A percentile compares a stretch with the other conserved stretches of the same genome.
Evolutionary conservation across 192 early-diverging fungal species (phyloP).

Genomic region (Linnemannia elongata): DNA sequence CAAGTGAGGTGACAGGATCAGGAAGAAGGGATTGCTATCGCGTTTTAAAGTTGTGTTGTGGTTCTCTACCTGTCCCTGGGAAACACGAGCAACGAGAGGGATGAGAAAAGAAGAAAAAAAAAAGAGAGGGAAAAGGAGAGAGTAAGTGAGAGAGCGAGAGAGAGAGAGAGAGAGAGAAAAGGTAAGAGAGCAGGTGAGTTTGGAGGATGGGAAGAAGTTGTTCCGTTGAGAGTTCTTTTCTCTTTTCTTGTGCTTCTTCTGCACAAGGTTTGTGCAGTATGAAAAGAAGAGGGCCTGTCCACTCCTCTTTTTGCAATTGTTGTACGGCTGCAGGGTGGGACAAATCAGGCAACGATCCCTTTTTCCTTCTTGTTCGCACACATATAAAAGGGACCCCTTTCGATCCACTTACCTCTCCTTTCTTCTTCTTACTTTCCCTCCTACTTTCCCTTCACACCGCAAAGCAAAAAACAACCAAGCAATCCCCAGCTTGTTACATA

Average conservation of each 20-base stretch:
- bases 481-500: background rate
- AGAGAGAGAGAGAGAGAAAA: no score
- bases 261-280: background rate
- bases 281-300: background rate
- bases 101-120: background rate
- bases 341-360: background rate
- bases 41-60: background rate
- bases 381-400: background rate
- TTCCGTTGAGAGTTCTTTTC: background rate
- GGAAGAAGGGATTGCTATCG: background rate
- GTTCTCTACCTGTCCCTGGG: background rate
- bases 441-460: background rate
- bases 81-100: background rate
- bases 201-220: background rate
- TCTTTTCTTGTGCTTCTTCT: background rate
- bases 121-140: no score
- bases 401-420: background rate
- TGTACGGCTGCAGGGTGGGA: background rate
- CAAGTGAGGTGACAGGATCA: background rate
- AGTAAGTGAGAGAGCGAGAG: no score
- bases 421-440: background rate
- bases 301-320: background rate
- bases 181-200: no score
- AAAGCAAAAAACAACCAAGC: background rate
- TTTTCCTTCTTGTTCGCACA: background rate